Evolutionary conservation across 768 basidiomycete genomes (phyloP), one percentile per base, ranked within the genome.

Genomic region (Mycena venus): DNA sequence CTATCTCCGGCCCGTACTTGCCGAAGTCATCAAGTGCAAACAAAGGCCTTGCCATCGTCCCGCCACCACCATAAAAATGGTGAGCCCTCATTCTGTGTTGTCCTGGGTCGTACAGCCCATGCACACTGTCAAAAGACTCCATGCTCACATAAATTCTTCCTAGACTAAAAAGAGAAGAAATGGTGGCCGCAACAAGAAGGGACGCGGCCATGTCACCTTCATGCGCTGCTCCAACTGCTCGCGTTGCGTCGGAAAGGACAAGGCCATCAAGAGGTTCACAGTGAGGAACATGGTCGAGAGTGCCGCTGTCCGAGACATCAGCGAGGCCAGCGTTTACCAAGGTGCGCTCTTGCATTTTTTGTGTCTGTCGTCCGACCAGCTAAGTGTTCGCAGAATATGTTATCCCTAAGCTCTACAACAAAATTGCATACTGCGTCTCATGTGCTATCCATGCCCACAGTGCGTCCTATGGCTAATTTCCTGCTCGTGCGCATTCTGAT

Each of bases 201-300:
- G 97, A 81, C 96, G 98, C 82, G 98, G 98, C 85, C 97, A 98
- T 86, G 95, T 96, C 85, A 90, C 86, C 76, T 96, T 95, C 85
- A 91, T 99, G 83, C 95, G 98, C 81, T 99, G 98, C 91, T 97
- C 97, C 79, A 99, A 99, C 93, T 99, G 98, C 92, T 96, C 96
- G 82, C 95, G 98, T 79, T 97, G 96, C 84, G 97, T 98, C 72
- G 94, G 90, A 79, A 99, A 99, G 91, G 98, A 99, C 90, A 99
- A 99, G 91, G 98, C 98, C 78, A 98, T 99, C 94, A 98, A 98
- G 90, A 91, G 98, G 64, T 98, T 98, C 92, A 98, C 97, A 44
- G 98, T 99, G 82, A 93, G 97, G 86, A 99, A 99, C 92, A 99
- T 99, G 96, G 97, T 99, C 71, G 98, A 99, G 91, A 95, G 95